phyloP scores from a whole-genome alignment of 2,329 filamentous ascomycete genomes.

The Colletotrichum sp. region DNA sequence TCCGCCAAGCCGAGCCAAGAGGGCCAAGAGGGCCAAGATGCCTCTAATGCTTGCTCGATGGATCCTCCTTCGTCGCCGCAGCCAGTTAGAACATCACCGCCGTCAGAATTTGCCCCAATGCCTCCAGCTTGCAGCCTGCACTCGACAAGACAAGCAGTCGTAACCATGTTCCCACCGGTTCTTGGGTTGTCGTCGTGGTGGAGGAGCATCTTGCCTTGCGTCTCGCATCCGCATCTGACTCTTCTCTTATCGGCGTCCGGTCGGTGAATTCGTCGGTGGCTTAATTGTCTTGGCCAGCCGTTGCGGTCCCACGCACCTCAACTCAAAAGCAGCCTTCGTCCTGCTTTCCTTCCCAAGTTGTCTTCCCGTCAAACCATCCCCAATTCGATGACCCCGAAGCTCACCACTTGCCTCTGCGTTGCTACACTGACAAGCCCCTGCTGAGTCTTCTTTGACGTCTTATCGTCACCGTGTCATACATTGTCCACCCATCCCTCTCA shows the following conservation, averaged over 20 bases:
- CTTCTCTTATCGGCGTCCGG: not conserved
- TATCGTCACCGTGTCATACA: not conserved
- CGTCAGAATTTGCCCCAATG: not conserved
- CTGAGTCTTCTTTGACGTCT: not conserved
- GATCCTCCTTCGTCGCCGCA: not conserved
- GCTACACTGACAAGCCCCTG: not conserved
- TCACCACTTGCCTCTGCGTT: not conserved
- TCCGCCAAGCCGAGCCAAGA: constrained; percentile 1
- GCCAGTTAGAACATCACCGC: not conserved
- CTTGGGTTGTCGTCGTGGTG: not conserved
- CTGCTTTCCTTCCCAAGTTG: not conserved
- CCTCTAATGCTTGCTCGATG: not conserved
- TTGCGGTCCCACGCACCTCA: not conserved
- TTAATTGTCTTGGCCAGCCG: not conserved
- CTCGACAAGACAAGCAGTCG: not conserved
- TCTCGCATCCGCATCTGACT: not conserved
- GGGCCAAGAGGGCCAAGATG: constrained; percentile 7
- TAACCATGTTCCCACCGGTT: not conserved
- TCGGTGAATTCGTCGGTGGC: not conserved
- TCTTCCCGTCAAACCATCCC: accelerated
- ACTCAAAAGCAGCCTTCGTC: not conserved
- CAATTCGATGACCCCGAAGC: not conserved
- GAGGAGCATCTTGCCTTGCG: not conserved
- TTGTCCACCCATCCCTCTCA: accelerated
- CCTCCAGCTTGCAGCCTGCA: not conserved